Percentiles rank a stretch among this genome's conserved stretches.
Evolutionary conservation across 2,329 filamentous ascomycete species (phyloP).

Genomic region (Fusarium napiforme): DNA sequence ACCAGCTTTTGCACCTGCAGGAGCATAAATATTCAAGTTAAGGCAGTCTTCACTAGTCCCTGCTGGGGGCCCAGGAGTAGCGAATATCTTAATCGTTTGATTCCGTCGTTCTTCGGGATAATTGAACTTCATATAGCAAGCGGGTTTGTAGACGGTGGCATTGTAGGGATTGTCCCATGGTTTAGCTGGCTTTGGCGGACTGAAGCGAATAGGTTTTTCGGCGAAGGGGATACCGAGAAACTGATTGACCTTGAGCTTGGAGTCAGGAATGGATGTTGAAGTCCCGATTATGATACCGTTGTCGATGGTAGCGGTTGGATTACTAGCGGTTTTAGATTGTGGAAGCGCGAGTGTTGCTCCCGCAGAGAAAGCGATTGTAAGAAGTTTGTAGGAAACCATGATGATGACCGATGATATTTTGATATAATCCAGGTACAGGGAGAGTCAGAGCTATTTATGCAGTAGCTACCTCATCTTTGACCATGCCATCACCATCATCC

Average conservation of each 20-base stretch:
- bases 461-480: background rate
- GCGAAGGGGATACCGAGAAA: constrained; percentile 49
- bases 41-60: constrained; percentile 50
- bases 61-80: constrained; percentile 37
- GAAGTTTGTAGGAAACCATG: constrained; percentile 16
- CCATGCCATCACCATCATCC: background rate
- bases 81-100: constrained; percentile 32
- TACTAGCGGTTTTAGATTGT: background rate
- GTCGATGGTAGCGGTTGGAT: constrained; percentile 34
- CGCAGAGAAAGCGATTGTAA: background rate
- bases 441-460: background rate
- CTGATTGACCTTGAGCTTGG: constrained; percentile 36
- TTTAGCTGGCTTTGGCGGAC: constrained; percentile 27
- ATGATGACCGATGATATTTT: background rate
- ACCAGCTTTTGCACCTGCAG: constrained; percentile 26
- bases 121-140: constrained; percentile 44
- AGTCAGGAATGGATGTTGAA: constrained; percentile 22
- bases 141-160: constrained; percentile 38
- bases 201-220: constrained; percentile 42
- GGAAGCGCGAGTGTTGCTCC: background rate
- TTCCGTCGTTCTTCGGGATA: constrained; percentile 29
- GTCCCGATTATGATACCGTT: constrained; percentile 33
- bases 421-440: accelerated
- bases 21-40: constrained; percentile 49
- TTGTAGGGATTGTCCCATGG: constrained; percentile 39